Conservation (phyloP, 108 stramenopile species). For the Fragilaria radians region DNA sequence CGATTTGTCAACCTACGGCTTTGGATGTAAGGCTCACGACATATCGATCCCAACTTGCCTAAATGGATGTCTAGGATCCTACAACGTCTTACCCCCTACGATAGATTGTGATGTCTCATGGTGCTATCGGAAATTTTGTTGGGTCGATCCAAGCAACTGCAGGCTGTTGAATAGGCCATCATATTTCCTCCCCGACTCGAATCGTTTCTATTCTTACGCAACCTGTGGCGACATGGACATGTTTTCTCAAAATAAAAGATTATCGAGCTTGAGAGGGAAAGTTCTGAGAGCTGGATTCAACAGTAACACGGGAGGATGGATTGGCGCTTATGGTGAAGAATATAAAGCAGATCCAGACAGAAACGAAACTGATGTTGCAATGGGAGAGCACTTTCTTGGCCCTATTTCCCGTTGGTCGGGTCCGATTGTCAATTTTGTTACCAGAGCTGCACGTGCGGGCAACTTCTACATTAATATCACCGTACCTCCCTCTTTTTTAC, state of each 20-base stretch:
- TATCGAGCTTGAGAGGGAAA: slow-evolving; percentile 2
- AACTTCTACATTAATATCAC: slow-evolving; percentile 6
- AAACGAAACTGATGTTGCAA: too few species aligned
- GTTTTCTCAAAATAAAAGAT: slow-evolving; percentile 6
- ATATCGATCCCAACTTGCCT: too few species aligned
- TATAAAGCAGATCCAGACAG: too few species aligned
- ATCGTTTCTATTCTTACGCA: slow-evolving; percentile 19
- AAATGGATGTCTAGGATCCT: too few species aligned
- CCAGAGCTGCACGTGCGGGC: slow-evolving; percentile 1
- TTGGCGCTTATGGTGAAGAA: slow-evolving; percentile 7
- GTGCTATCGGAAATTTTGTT: slow-evolving; percentile 16
- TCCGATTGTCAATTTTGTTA: slow-evolving; percentile 9
- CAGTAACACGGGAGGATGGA: slow-evolving; percentile 12
- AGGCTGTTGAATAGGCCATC: slow-evolving; percentile 2
- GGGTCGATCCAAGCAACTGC: slow-evolving; percentile 12
- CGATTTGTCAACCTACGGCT: too few species aligned
- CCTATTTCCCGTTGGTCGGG: slow-evolving; percentile 7
- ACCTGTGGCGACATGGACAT: slow-evolving; percentile 17
- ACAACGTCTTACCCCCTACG: slow-evolving; percentile 8
- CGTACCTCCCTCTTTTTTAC: slow-evolving; percentile 7
- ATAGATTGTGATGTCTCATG: slow-evolving; percentile 10
- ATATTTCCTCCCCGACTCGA: not conserved
- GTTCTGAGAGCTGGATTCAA: slow-evolving; percentile 6
- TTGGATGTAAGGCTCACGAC: too few species aligned
- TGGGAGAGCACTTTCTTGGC: slow-evolving; percentile 1